phyloP scores from a whole-genome alignment of 208 protist genomes.

The Zelonia costaricensis region DNA sequence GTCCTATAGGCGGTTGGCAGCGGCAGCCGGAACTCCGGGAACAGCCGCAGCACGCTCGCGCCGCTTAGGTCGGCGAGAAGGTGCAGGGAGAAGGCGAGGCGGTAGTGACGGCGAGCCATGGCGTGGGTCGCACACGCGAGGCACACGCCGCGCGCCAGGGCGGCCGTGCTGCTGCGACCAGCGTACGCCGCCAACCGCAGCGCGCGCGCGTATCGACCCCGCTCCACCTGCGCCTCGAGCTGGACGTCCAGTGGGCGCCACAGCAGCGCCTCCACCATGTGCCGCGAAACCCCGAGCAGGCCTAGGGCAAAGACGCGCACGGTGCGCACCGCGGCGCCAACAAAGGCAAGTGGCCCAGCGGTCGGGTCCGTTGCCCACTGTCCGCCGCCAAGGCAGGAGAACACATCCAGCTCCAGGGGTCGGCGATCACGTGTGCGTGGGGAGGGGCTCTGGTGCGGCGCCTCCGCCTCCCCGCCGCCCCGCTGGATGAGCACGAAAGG shows the following conservation, averaged over 20 bases:
- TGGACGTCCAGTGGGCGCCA: constrained; percentile 20
- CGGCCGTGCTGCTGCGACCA: constrained; percentile 7
- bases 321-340: constrained; percentile 9
- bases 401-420: constrained; percentile 7
- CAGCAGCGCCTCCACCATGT: constrained; percentile 24
- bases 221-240: constrained; percentile 19
- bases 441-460: no score
- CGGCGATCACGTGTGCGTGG: no score
- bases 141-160: constrained; percentile 14
- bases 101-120: constrained; percentile 18
- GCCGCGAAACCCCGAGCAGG: constrained; percentile 15
- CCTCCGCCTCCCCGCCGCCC: no score
- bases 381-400: constrained; percentile 14
- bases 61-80: background rate
- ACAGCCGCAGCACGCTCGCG: constrained; percentile 12
- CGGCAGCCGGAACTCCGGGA: constrained; percentile 16
- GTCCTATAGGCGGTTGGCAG: background rate
- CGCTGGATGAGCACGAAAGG: no score
- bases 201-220: constrained; percentile 14
- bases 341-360: constrained; percentile 10
- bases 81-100: constrained; percentile 21
- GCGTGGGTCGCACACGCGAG: constrained; percentile 14
- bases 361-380: constrained; percentile 7
- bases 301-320: constrained; percentile 14
- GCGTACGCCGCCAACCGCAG: constrained; percentile 23